phyloP scores from a whole-genome alignment of 1,284 basidiomycete genomes.

The Exobasidium rhododendri region DNA sequence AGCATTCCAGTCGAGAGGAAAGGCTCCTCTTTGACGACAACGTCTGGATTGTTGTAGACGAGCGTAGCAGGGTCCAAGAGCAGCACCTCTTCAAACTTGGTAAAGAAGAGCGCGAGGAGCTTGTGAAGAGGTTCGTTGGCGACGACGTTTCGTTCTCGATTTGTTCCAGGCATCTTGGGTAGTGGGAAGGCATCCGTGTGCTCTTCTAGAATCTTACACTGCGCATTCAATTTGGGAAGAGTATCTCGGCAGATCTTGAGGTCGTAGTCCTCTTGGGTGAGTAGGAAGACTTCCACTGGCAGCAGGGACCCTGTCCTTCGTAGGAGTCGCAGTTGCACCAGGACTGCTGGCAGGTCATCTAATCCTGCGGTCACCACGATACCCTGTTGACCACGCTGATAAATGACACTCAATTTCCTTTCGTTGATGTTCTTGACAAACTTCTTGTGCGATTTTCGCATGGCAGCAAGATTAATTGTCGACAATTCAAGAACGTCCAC shows the following conservation, averaged over 20 bases:
- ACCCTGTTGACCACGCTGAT: conserved; percentile 6
- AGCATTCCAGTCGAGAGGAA: not conserved
- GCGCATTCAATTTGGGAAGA: not conserved
- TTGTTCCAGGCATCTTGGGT: not conserved
- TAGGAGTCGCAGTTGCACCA: not conserved
- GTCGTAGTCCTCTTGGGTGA: conserved; percentile 5
- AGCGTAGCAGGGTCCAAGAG: not conserved
- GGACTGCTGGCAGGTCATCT: not conserved
- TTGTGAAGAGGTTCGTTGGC: conserved; percentile 4
- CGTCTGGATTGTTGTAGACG: conserved; percentile 7
- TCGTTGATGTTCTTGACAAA: not conserved
- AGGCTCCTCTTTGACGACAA: conserved; percentile 7
- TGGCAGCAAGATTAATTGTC: not conserved
- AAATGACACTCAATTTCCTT: not conserved
- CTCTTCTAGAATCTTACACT: conserved; percentile 2
- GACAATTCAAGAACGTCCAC: not conserved
- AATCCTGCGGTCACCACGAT: not conserved
- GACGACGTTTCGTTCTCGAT: not conserved
- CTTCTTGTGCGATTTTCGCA: not conserved
- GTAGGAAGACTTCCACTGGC: conserved; percentile 2
- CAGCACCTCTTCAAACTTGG: not conserved
- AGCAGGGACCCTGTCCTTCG: not conserved
- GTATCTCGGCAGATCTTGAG: not conserved
- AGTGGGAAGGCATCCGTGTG: not conserved
- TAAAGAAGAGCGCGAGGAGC: not conserved